Percentiles rank a stretch among this genome's conserved stretches.
These are phyloP conservation scores for Pseudocercospora macadamiae DNA, from an alignment of 2,329 filamentous ascomycete genomes.

Conservation along the genomic window DNA sequence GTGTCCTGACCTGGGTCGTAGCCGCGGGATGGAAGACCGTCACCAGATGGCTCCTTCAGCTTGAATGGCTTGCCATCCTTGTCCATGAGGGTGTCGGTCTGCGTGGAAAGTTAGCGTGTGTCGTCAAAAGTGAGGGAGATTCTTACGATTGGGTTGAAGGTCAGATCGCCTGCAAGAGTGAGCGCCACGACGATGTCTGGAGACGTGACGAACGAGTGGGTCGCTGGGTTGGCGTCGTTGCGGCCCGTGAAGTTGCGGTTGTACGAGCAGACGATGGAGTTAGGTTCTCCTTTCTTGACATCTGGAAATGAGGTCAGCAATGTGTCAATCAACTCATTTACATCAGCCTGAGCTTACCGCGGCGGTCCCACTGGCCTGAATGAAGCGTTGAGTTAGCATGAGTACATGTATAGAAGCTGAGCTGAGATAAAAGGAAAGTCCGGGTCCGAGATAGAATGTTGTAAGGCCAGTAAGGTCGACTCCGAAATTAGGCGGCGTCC, in stretches of 20 bases:
- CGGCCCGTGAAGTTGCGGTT: conserved; percentile 99
- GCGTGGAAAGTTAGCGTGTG: background rate
- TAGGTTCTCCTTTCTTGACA: conserved; percentile 91
- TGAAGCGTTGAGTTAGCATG: too few species aligned
- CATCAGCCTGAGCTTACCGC: too few species aligned
- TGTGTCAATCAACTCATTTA: too few species aligned
- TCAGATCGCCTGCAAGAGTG: conserved; percentile 78
- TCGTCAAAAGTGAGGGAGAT: background rate
- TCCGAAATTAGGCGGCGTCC: too few species aligned
- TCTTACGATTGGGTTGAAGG: conserved; percentile 77
- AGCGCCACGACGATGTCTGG: conserved; percentile 88
- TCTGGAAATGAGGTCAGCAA: conserved; percentile 42
- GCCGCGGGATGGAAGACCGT: conserved; percentile 76
- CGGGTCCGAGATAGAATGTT: too few species aligned
- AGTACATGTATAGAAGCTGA: too few species aligned
- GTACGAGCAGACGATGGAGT: conserved; percentile 98
- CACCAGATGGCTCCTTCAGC: conserved; percentile 77
- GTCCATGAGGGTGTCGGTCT: conserved; percentile 86
- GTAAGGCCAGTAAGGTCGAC: too few species aligned
- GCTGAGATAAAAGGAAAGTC: too few species aligned
- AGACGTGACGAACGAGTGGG: conserved; percentile 89
- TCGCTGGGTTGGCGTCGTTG: conserved; percentile 94
- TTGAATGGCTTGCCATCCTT: conserved; percentile 96
- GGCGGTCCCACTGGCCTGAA: background rate
- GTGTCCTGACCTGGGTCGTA: conserved; percentile 68